These are phyloP conservation scores for Schizonepeta tenuifolia DNA, from an alignment of 257 asterid genomes.

Conservation along the genomic window DNA sequence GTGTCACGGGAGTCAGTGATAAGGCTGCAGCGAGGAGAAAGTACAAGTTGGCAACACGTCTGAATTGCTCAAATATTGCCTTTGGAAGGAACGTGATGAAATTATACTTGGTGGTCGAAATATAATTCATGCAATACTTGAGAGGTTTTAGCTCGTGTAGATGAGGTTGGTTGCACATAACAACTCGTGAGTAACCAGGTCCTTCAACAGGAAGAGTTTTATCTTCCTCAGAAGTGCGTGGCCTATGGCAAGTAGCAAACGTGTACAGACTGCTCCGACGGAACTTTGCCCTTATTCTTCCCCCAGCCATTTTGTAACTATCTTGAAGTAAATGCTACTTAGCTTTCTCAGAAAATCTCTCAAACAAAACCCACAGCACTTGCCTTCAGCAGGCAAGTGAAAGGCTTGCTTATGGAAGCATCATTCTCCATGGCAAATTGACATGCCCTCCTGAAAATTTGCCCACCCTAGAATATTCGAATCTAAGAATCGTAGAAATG, in stretches of 20 bases:
- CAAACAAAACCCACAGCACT: constrained; percentile 41
- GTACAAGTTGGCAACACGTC: constrained; percentile 95
- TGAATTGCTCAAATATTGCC: constrained; percentile 90
- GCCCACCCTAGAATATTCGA: constrained; percentile 24
- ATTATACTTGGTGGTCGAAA: constrained; percentile 95
- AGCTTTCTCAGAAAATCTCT: constrained; percentile 13
- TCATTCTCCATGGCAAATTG: constrained; percentile 33
- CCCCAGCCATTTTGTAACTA: constrained; percentile 58
- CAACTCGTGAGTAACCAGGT: constrained; percentile 80
- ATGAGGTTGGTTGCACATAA: constrained; percentile 79
- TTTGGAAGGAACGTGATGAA: constrained; percentile 82
- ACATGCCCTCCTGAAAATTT: constrained; percentile 34
- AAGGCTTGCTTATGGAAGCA: constrained; percentile 35
- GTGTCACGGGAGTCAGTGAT: constrained; percentile 83
- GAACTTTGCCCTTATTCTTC: constrained; percentile 75
- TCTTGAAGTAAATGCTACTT: constrained; percentile 33
- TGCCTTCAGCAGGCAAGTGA: constrained; percentile 49
- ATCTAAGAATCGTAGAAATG: constrained; percentile 33
- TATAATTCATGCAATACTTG: constrained; percentile 71
- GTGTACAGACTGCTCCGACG: constrained; percentile 83
- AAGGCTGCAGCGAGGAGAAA: constrained; percentile 86
- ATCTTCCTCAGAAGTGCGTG: constrained; percentile 52
- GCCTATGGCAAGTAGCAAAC: constrained; percentile 63
- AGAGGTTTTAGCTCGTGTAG: constrained; percentile 70
- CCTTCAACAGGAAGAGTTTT: constrained; percentile 58